phyloP scores from a whole-genome alignment of 176 grass and related monocot species.

The Triticum timopheevii region DNA sequence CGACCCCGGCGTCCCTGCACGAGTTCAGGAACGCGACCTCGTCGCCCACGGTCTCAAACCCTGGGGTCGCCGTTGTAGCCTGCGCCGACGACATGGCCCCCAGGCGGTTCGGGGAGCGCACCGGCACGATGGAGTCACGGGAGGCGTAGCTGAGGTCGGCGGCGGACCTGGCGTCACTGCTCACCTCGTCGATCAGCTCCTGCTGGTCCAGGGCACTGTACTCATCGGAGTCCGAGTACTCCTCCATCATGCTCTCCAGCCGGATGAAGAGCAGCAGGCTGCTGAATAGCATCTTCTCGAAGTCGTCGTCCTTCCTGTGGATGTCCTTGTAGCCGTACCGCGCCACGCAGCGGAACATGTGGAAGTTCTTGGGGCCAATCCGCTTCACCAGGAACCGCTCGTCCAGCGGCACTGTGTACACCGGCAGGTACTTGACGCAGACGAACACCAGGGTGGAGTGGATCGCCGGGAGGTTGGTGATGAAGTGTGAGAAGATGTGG shows the following conservation, averaged over 20 bases:
- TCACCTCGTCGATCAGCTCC: constrained; percentile 11
- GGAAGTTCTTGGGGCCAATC: constrained; percentile 68
- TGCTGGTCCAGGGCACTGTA: constrained; percentile 23
- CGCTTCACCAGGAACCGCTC: constrained; percentile 69
- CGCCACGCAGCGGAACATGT: constrained; percentile 76
- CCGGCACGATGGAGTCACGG: constrained; percentile 49
- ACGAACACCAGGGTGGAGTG: constrained; percentile 80
- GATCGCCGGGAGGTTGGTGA: constrained; percentile 83
- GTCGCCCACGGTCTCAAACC: constrained; percentile 36
- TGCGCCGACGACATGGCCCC: constrained; percentile 40
- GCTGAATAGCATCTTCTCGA: constrained; percentile 64
- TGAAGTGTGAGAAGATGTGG: constrained; percentile 89
- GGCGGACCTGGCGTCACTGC: neutral
- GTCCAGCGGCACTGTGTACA: constrained; percentile 60
- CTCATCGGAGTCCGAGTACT: constrained; percentile 60
- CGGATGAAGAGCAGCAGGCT: constrained; percentile 55
- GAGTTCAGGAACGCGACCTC: constrained; percentile 68
- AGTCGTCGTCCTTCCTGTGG: constrained; percentile 71
- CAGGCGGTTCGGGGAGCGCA: constrained; percentile 6
- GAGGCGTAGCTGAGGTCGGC: constrained; percentile 35
- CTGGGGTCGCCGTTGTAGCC: neutral
- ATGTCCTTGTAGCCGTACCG: constrained; percentile 88
- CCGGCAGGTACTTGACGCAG: constrained; percentile 75
- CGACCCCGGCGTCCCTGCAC: constrained; percentile 66
- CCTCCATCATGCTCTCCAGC: constrained; percentile 75